Base-by-base conservation (phyloP, 2,329 filamentous ascomycete species). In the Ophiocordyceps camponoti-saundersi region DNA sequence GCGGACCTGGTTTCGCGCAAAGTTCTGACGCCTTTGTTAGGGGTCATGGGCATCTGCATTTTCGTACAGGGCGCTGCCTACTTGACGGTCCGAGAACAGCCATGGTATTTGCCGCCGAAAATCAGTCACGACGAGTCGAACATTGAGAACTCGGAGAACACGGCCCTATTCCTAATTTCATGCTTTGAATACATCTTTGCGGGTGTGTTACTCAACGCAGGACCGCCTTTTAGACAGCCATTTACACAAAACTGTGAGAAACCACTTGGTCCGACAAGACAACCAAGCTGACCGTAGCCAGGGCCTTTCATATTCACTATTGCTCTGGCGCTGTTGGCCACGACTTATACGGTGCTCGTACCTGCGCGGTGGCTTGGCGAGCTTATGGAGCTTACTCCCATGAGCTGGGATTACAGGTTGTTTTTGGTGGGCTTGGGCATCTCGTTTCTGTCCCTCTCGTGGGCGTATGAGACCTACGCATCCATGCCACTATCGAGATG, bases 131-230 rank as follows among this genome's bases (percentile, higher is more conserved):
- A 94, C 29, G 82, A 92, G 57, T 82, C 84, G 22, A 94, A 92
- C 59, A 82, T 89, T 46, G 74, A 82, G 56, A 96, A 96, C 62
- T 95, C 87, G 11, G 85, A 96, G 57, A 96, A 98, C 57, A 95
- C 90, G 0, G 80, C 84, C 0, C 68, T 98, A 1, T 98, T 98
- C 67, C 66, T 96, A 29, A 71, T 89, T 6, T 93, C 85, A 2
- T 95, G 88, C 61, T 96, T 89, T 57, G 89, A 96, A 61, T 98
- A 98, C 62, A 93, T 94, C 36, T 72, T 95, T 21, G 85, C 87
- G 0, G 92, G 86, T 4, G 73, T 96, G 39, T 83, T 96, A 1
- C 72, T 98, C 29, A 94, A 84, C 55, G 86, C 92, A n/a, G 93
- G 92, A 1, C 80, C 77, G 32, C 92, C 92, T 1, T 98, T 95